These are phyloP conservation scores for Chamaecrista fasciculata DNA, from an alignment of 306 rosid genomes.

Conservation along the genomic window DNA sequence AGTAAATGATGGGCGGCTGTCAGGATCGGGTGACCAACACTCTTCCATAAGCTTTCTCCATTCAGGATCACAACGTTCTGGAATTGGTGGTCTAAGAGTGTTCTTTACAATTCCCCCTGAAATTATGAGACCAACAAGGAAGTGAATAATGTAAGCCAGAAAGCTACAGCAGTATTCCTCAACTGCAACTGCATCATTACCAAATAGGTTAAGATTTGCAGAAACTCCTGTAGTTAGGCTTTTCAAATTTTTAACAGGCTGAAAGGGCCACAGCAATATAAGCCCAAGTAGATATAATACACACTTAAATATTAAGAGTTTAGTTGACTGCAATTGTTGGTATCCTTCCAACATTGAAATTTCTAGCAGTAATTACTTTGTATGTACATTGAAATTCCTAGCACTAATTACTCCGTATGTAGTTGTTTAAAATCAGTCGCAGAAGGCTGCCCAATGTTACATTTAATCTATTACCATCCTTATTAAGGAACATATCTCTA, in stretches of 20 bases:
- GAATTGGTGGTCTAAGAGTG: conserved; percentile 66
- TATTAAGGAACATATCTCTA: not conserved
- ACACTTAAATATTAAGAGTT: not conserved
- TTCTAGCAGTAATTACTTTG: not conserved
- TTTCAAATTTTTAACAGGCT: not conserved
- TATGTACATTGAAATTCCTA: no score
- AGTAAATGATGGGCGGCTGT: conserved; percentile 61
- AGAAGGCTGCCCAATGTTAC: not conserved
- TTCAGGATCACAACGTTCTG: conserved; percentile 56
- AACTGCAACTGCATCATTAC: not conserved
- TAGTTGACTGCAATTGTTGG: not conserved
- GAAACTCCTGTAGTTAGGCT: not conserved
- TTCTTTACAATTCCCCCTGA: conserved; percentile 75
- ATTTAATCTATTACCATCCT: no score
- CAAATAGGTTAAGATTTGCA: not conserved
- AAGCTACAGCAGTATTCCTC: not conserved
- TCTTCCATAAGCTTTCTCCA: conserved; percentile 75
- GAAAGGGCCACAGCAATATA: not conserved
- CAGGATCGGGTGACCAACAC: conserved; percentile 75
- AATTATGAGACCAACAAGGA: conserved; percentile 28
- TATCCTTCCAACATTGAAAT: not conserved
- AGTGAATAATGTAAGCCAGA: conserved; percentile 18
- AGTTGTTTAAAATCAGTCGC: not conserved
- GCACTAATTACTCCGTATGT: not conserved
- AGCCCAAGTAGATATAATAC: not conserved